phyloP scores from a whole-genome alignment of 1,284 basidiomycete species.

The Pterula multifida region DNA sequence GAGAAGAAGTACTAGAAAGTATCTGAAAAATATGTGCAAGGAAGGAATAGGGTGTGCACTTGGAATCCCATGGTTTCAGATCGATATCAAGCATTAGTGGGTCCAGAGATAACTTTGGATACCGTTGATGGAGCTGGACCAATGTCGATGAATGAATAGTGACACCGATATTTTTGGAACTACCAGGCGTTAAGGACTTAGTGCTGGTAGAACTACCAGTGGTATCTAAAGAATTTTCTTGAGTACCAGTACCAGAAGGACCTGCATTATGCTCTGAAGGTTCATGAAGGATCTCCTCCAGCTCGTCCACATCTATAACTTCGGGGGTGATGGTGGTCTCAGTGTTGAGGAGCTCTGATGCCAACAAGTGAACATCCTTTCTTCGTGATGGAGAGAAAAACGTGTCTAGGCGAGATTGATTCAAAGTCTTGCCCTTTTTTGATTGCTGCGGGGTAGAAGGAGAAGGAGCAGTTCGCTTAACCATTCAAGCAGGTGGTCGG shows the following conservation, averaged over 20 bases:
- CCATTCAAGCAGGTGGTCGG: too few relatives aligned
- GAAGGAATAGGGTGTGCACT: slow-evolving; percentile 63
- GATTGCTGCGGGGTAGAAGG: background rate
- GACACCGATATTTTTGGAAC: too few relatives aligned
- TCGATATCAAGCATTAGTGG: slow-evolving; percentile 28
- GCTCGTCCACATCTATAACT: background rate
- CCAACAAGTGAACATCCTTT: background rate
- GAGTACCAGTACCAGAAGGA: too few relatives aligned
- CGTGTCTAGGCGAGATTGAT: background rate
- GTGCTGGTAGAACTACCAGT: too few relatives aligned
- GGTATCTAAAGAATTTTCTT: too few relatives aligned
- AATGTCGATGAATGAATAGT: background rate
- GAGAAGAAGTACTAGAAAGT: slow-evolving; percentile 68
- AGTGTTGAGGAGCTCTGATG: background rate
- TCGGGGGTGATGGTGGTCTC: background rate
- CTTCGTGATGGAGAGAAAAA: background rate
- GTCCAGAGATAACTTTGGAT: slow-evolving; percentile 27
- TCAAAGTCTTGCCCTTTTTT: background rate
- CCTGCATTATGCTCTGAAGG: background rate
- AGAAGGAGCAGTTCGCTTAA: background rate
- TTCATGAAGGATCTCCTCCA: background rate
- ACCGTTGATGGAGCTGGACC: background rate
- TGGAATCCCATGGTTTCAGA: slow-evolving; percentile 23
- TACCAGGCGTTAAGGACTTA: too few relatives aligned
- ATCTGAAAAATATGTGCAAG: slow-evolving; percentile 67